Base-by-base conservation (phyloP, 2,329 filamentous ascomycete genomes). In the Colletotrichum abscissum region DNA sequence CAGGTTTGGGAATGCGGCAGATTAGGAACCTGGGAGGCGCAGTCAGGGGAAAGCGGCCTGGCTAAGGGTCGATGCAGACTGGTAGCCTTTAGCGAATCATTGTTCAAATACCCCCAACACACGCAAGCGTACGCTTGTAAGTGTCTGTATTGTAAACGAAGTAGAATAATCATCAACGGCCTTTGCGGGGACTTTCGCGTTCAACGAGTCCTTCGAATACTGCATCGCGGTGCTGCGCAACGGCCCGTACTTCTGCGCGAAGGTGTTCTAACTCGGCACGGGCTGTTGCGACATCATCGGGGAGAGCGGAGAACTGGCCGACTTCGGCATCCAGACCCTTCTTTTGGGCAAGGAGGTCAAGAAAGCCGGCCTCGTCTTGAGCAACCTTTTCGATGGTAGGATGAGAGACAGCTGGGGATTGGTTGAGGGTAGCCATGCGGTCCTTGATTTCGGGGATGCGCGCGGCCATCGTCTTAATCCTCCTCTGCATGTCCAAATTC, bases 181-280 rank as follows among this genome's bases (percentile, higher is more conserved):
- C 77, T 74, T 86, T 88, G 69, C 84, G 82, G 2, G 89, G 89
- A 67, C 88, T 91, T 78, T 90, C 89, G 54, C 87, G 85, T 77
- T 91, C 90, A 2, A 94, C 90, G 59, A 97, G 80, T 2, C 87
- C 89, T 79, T 96, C 94, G 79, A 97, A 97, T 67, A 94, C 86
- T 35, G 84, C 87, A 80, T 98, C 94, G 67, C 95, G 88, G 76
- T 88, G 87, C 75, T 86, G 86, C 33, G 88, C 91, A 64, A 94
- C 82, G 11, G 84, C 83, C 52, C 88, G 86, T 58, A 97, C 84
- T 78, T 95, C 90, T 2, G 85, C 83, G 73, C 93, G 89, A 56
- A 95, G 82, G 35, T 87, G 85, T 75, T 93, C 92, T 33, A 98
- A 86, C 79, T 94, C 91, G n/a, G 86, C 83, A 76, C 92, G 88